Evolutionary conservation across 208 protist genomes (phyloP), one percentile per base, ranked within the genome.

Genomic region (Wallacemonas rigidus): DNA sequence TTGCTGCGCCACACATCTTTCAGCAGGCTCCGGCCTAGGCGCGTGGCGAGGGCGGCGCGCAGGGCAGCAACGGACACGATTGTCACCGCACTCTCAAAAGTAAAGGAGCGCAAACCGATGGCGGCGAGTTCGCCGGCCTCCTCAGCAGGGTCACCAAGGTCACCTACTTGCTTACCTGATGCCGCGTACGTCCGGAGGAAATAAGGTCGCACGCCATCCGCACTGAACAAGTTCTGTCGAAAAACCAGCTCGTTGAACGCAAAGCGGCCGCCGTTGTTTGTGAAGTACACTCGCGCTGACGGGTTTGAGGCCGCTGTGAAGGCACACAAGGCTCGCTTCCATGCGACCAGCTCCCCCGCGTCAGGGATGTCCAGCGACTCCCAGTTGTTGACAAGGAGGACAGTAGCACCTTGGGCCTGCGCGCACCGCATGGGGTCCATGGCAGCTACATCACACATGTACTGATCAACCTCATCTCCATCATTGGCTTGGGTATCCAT

Each of bases 1-100:
- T 87, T 87, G 71, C 82, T 87, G n/a, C 82, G 74, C 82, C 82
- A 87, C 44, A 87, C 82, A 26, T 47, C n/a, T 11, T 48, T 35
- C 12, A 86, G 62, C 54, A 86, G 53, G 35, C 35, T 26, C 9
- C 43, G 53, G 7, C 67, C 55, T 48, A 41, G 38, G 3, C 40
- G 60, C 15, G 41, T 50, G 17, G 56, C 12, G 35, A 83, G 56
- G 26, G 55, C 48, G 14, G 39, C 45, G 38, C 68, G 51, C 38
- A 82, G 73, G 35, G 15, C 41, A 36, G 53, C 62, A 1, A 62
- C 70, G 51, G 60, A 67, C 3, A 71, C 14, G 3, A 69, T 38
- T 43, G 7, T 12, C 7, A 35, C 45, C 4, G 12, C 15, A 7
- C 39, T n/a, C 47, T 73, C 65, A 40, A 74, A 70, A 36, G 81